phyloP scores from a whole-genome alignment of 2,329 filamentous ascomycete genomes.

The Curvularia spicifera region DNA sequence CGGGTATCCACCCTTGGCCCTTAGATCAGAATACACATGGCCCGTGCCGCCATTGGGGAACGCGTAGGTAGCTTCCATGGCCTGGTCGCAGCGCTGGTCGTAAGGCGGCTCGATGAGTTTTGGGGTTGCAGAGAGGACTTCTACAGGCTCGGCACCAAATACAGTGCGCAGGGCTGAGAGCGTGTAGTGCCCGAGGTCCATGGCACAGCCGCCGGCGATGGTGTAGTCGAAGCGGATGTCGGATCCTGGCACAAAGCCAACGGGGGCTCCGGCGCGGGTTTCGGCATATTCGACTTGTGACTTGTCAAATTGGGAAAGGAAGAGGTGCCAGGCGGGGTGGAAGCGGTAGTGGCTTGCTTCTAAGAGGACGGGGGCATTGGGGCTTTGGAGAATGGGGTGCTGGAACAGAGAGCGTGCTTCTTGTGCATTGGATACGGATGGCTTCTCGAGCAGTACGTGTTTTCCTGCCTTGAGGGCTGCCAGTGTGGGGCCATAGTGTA shows the following conservation, averaged over 20 bases:
- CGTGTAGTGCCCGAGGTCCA: constrained; percentile 51
- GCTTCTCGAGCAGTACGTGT: constrained; percentile 57
- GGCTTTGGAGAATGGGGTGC: constrained; percentile 37
- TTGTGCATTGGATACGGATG: constrained; percentile 51
- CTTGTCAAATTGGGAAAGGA: constrained; percentile 46
- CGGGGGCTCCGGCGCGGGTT: constrained; percentile 35
- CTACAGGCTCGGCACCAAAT: constrained; percentile 37
- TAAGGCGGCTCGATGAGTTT: constrained; percentile 14
- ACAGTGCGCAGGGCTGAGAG: constrained; percentile 39
- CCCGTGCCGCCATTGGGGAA: constrained; percentile 32
- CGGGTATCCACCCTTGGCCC: constrained; percentile 25
- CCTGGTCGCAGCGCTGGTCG: constrained; percentile 30
- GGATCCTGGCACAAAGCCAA: constrained; percentile 30
- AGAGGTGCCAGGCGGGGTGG: constrained; percentile 51
- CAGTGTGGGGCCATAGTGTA: constrained; percentile 54
- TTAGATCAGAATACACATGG: constrained; percentile 23
- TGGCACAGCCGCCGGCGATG: constrained; percentile 48
- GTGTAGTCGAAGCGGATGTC: constrained; percentile 52
- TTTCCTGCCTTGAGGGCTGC: constrained; percentile 52
- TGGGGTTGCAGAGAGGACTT: constrained; percentile 25
- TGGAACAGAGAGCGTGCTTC: constrained; percentile 53
- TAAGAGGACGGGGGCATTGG: constrained; percentile 51
- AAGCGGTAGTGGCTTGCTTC: constrained; percentile 56
- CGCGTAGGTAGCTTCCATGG: constrained; percentile 28
- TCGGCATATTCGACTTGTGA: constrained; percentile 44